These are phyloP conservation scores for Cardamine chenopodiifolia DNA, from an alignment of 345 rosid species.

Conservation along the genomic window DNA sequence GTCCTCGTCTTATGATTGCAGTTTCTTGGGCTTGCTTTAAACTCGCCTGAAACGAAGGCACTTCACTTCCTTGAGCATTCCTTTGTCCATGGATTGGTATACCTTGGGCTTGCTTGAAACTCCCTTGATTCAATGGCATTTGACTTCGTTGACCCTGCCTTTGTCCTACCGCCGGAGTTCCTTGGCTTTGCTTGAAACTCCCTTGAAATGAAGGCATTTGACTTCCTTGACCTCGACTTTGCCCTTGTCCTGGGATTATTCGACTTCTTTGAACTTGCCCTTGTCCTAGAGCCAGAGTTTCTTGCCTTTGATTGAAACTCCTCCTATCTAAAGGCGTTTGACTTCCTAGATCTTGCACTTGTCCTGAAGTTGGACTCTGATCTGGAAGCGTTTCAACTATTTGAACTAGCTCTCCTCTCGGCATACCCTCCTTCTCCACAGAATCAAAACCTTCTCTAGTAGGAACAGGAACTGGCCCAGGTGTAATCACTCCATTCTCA, in stretches of 20 bases:
- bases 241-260: slow-evolving; percentile 26
- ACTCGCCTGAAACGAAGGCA: background rate
- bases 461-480: slow-evolving; percentile 61
- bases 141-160: background rate
- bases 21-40: background rate
- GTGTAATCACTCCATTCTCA: slow-evolving; percentile 79
- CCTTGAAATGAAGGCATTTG: background rate
- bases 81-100: background rate
- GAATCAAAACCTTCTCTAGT: slow-evolving; percentile 44
- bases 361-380: background rate
- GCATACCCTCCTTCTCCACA: slow-evolving; percentile 44
- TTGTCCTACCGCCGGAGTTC: background rate
- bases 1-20: background rate
- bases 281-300: slow-evolving; percentile 42
- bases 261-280: slow-evolving; percentile 30
- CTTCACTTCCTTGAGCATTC: background rate
- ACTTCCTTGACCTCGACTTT: slow-evolving; percentile 14
- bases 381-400: slow-evolving; percentile 22
- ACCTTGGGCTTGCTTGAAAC: background rate
- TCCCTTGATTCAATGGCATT: background rate
- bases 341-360: slow-evolving; percentile 31
- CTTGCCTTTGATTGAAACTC: slow-evolving; percentile 25
- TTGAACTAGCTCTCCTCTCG: slow-evolving; percentile 40
- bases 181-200: background rate
- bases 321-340: slow-evolving; percentile 8